Conservation (phyloP, 2,329 filamentous ascomycete genomes). For the Biscogniauxia marginata region DNA sequence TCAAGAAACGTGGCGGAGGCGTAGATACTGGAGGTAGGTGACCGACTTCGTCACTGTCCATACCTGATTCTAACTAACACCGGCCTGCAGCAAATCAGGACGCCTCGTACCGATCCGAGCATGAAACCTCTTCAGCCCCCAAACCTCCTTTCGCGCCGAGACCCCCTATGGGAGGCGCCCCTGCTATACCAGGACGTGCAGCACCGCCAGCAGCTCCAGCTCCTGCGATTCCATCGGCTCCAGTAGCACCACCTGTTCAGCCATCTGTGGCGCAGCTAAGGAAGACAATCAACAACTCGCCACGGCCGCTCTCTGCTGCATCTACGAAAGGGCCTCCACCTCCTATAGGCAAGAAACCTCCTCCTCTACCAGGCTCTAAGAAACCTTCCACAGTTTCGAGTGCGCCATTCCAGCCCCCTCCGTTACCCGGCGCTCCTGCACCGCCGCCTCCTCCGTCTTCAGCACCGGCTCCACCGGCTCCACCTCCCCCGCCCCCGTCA, state of each 20-base stretch:
- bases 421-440: slow-evolving; percentile 32
- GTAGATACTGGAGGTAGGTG: slow-evolving; percentile 67
- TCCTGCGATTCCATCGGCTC: slow-evolving; percentile 32
- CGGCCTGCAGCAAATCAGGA: slow-evolving; percentile 55
- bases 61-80: slow-evolving; percentile 19
- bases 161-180: slow-evolving; percentile 58
- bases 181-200: slow-evolving; percentile 57
- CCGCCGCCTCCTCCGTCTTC: slow-evolving; percentile 37
- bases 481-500: slow-evolving; percentile 41
- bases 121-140: slow-evolving; percentile 60
- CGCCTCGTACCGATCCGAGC: slow-evolving; percentile 77
- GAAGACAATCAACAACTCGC: slow-evolving; percentile 51
- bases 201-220: slow-evolving; percentile 32
- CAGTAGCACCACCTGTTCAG: slow-evolving; percentile 48
- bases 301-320: slow-evolving; percentile 59
- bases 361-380: slow-evolving; percentile 59
- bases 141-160: slow-evolving; percentile 58
- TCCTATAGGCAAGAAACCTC: slow-evolving; percentile 73
- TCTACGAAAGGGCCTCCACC: slow-evolving; percentile 71
- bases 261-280: slow-evolving; percentile 60
- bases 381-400: slow-evolving; percentile 47
- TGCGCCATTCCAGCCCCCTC: slow-evolving; percentile 28
- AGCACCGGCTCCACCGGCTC: slow-evolving; percentile 34
- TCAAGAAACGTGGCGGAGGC: slow-evolving; percentile 82
- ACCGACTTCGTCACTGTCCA: background rate